These are phyloP conservation scores for Ascoidea tarda DNA, from an alignment of 805 yeast species.

Conservation along the genomic window DNA sequence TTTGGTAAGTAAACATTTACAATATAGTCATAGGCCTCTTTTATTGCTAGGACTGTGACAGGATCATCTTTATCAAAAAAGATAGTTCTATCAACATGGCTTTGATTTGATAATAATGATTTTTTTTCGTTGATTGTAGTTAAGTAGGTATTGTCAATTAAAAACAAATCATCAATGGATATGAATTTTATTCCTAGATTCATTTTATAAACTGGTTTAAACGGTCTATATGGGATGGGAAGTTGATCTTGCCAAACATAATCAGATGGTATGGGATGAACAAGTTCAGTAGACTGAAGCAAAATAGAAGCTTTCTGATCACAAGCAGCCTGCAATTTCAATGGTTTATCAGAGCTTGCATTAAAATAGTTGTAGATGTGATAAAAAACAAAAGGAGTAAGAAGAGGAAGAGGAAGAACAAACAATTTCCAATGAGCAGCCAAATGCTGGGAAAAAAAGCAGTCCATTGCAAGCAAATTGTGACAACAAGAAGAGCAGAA, in stretches of 20 bases:
- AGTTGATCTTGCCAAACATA: slow-evolving; percentile 23
- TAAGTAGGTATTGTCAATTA: slow-evolving; percentile 46
- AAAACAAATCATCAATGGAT: slow-evolving; percentile 39
- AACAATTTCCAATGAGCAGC: no score
- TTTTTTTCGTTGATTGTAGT: slow-evolving; percentile 26
- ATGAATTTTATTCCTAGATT: slow-evolving; percentile 47
- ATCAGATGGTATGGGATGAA: neutral
- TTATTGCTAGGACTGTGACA: slow-evolving; percentile 22
- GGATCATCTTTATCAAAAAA: slow-evolving; percentile 16
- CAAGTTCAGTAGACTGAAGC: neutral
- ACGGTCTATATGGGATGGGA: slow-evolving; percentile 40
- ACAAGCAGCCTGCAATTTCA: no score
- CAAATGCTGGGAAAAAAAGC: no score
- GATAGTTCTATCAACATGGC: slow-evolving; percentile 20
- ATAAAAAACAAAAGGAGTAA: no score
- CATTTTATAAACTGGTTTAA: slow-evolving; percentile 44
- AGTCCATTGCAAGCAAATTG: no score
- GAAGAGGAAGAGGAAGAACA: no score
- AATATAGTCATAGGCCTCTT: slow-evolving; percentile 32
- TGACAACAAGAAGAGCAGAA: no score
- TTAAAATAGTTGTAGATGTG: no score
- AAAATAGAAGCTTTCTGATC: no score
- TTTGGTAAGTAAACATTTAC: slow-evolving; percentile 24
- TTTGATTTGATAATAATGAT: slow-evolving; percentile 17
- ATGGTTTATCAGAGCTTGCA: no score